Conservation (phyloP, 73 alveolate genomes). For the Paramecium octaurelia region DNA sequence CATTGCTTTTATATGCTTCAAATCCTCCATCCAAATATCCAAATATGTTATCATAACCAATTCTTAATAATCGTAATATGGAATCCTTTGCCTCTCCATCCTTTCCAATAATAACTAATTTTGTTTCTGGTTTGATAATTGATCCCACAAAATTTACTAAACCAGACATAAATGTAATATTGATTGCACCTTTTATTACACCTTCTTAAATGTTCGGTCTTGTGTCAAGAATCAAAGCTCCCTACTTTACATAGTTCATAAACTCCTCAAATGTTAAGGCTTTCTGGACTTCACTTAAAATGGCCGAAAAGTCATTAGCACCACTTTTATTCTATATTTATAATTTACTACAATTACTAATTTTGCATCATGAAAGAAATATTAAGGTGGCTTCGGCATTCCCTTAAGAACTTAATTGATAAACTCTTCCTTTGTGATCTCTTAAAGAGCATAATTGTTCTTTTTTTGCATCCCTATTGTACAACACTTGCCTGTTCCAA, state of each 20-base stretch:
- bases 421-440: slow-evolving; percentile 17
- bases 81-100: slow-evolving; percentile 60
- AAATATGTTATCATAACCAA: slow-evolving; percentile 54
- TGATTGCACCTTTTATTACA: slow-evolving; percentile 45
- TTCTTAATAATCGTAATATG: slow-evolving; percentile 55
- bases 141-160: slow-evolving; percentile 58
- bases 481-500: slow-evolving; percentile 34
- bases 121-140: slow-evolving; percentile 37
- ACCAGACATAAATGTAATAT: slow-evolving; percentile 24
- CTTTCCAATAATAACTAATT: slow-evolving; percentile 30
- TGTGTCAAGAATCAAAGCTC: slow-evolving; percentile 46
- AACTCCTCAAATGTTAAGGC: slow-evolving; percentile 43
- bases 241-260: neutral
- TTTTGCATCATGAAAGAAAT: slow-evolving; percentile 39
- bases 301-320: neutral
- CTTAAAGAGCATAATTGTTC: slow-evolving; percentile 50
- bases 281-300: neutral
- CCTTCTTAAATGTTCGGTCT: slow-evolving; percentile 37
- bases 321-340: slow-evolving; percentile 1
- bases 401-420: neutral
- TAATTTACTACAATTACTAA: neutral
- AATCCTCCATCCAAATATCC: slow-evolving; percentile 66
- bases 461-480: slow-evolving; percentile 35
- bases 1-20: neutral
- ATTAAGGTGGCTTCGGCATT: slow-evolving; percentile 52